Percentiles rank a stretch among this genome's conserved stretches.
Conservation (phyloP, 2,329 filamentous ascomycete species). For the Ascochyta fabae region DNA sequence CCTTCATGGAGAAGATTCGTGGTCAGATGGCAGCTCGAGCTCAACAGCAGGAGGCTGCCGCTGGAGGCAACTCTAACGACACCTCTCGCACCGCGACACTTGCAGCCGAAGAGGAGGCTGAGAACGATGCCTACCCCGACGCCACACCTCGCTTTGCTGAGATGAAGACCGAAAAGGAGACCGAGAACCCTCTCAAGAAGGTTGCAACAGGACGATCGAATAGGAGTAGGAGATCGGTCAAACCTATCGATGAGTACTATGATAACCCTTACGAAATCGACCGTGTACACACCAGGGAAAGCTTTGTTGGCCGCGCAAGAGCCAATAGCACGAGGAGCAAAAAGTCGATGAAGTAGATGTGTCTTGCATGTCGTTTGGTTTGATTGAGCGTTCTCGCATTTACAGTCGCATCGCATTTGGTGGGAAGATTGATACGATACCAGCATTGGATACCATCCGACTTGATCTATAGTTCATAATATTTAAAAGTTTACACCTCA, state of each 20-base stretch:
- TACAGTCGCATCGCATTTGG: conserved; percentile 17
- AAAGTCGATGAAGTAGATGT: conserved; percentile 14
- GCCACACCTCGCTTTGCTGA: conserved; percentile 43
- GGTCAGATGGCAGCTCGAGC: conserved; percentile 33
- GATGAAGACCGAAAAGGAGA: conserved; percentile 49
- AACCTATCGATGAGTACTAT: conserved; percentile 42
- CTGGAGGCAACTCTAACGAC: conserved; percentile 23
- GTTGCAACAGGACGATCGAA: conserved; percentile 39
- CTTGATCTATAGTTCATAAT: conserved; percentile 12
- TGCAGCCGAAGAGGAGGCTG: conserved; percentile 33
- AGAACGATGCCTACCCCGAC: conserved; percentile 37
- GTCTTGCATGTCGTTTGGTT: conserved; percentile 6
- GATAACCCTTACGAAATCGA: conserved; percentile 59
- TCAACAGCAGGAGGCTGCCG: conserved; percentile 12
- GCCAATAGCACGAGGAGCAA: conserved; percentile 24
- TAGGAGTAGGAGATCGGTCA: conserved; percentile 31
- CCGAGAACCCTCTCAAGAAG: conserved; percentile 36
- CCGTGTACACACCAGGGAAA: conserved; percentile 56
- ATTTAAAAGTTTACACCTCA: conserved; percentile 8
- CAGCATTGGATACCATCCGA: conserved; percentile 34
- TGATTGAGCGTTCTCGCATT: conserved; percentile 19
- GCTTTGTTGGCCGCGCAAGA: conserved; percentile 45
- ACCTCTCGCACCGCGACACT: conserved; percentile 36
- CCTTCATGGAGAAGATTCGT: conserved; percentile 60
- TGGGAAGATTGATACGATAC: conserved; percentile 9